Evolutionary conservation across 305 asterid genomes (phyloP), one percentile per base, ranked within the genome.

Genomic region (Fraxinus baroniana): DNA sequence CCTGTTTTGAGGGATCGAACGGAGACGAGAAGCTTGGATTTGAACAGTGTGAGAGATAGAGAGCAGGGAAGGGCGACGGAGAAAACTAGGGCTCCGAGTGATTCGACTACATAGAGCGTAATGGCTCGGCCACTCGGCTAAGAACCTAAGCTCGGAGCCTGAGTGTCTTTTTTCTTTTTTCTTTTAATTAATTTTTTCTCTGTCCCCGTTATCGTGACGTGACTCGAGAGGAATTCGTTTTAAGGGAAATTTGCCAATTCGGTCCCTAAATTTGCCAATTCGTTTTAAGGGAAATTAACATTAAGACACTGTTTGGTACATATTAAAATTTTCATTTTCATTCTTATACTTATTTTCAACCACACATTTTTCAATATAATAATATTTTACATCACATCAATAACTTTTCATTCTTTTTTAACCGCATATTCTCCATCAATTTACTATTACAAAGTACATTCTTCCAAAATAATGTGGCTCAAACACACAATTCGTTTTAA

Each of bases 71-170:
- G 60, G 70, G 66, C 79, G 85, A 79, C 88, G 85, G 88, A 79
- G 81, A 82, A 71, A 85, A 79, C 82, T 85, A 87, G 91, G 90
- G 90, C 84, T 88, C 82, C 81, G 75, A 84, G 83, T 64, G 22
- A 28, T 74, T 81, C 73, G 75, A 66, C 73, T 44, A 66, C 73
- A 76, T 13, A 60, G 33, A 57, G 84, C 72, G 74, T 2, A 28
- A 10, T 68, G 74, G 74, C 37, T 26, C 37, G 18, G 20, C 18
- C 37, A 37, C 84, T 70, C 80, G 74, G 85, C 85, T 49, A 71
- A 64, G 71, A 28, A 26, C 36, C 7, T 10, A 66, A 4, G 18
- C 30, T 62, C 30, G 15, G 5, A 7, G 30, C 24, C 3, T 15
- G 84, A 83, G 83, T 78, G 13, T 9, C 80, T 9, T 44, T 44